A percentile compares a stretch with the other conserved stretches of the same genome.
Conservation (phyloP, 257 asterid genomes). For the Paraleonurus japonicus region DNA sequence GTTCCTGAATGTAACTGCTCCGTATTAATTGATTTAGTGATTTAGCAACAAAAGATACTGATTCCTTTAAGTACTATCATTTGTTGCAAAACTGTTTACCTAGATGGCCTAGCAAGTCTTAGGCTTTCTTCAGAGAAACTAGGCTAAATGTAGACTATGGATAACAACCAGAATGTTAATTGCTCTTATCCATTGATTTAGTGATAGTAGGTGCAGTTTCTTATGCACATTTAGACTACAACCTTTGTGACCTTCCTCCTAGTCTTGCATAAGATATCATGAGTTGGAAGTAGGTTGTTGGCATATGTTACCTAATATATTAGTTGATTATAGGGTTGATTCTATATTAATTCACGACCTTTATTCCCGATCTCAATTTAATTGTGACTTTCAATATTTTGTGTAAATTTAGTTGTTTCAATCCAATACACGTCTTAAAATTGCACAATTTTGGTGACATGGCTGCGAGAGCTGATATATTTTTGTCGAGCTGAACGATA, state of each 20-base stretch:
- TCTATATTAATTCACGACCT: no score
- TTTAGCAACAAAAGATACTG: background rate
- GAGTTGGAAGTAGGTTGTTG: background rate
- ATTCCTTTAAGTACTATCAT: slow-evolving; percentile 1
- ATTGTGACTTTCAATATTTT: no score
- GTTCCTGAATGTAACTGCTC: background rate
- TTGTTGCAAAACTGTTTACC: background rate
- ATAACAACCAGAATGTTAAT: background rate
- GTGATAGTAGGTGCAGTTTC: background rate
- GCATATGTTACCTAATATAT: background rate
- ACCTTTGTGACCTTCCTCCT: background rate
- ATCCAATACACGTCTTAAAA: no score
- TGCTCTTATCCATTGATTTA: background rate
- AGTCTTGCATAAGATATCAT: background rate
- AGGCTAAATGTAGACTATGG: background rate
- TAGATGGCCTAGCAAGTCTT: background rate
- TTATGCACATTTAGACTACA: background rate
- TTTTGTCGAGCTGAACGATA: no score
- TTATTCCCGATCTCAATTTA: no score
- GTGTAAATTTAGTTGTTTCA: no score
- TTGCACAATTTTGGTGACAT: no score
- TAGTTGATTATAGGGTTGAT: background rate
- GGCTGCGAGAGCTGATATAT: no score
- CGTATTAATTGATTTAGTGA: background rate
- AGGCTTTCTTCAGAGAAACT: background rate